Evolutionary conservation across 257 asterid species (phyloP).

Genomic region (Linaria vulgaris): DNA sequence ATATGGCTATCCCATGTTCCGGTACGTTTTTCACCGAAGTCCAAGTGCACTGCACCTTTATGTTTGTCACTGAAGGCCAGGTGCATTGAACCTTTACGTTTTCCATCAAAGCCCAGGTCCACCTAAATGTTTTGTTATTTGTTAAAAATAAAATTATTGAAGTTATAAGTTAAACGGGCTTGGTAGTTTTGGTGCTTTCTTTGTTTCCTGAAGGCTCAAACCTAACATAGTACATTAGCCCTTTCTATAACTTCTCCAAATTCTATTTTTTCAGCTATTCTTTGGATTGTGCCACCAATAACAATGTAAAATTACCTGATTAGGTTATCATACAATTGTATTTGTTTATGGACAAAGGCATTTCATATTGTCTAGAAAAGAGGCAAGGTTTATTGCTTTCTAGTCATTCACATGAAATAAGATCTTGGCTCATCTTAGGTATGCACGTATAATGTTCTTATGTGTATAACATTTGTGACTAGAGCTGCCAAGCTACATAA

Average conservation of each 20-base stretch:
- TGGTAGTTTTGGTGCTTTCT: too few relatives aligned
- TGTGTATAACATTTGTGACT: neutral
- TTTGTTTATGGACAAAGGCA: neutral
- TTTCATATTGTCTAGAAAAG: neutral
- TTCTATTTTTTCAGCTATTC: neutral
- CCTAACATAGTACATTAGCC: neutral
- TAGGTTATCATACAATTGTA: neutral
- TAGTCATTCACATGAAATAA: neutral
- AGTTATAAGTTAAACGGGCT: too few relatives aligned
- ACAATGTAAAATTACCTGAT: neutral
- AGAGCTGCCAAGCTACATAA: neutral
- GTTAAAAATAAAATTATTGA: too few relatives aligned
- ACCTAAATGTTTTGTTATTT: too few relatives aligned
- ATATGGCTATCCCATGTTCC: too few relatives aligned
- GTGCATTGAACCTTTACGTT: too few relatives aligned
- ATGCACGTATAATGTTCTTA: neutral
- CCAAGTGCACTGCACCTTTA: too few relatives aligned
- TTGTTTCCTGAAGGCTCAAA: too few relatives aligned
- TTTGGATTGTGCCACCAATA: constrained; percentile 2
- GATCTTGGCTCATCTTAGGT: neutral
- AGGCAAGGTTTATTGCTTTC: neutral
- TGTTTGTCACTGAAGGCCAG: too few relatives aligned
- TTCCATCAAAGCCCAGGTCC: too few relatives aligned
- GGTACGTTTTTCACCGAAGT: too few relatives aligned
- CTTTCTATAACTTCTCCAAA: neutral